Evolutionary conservation across 2,329 filamentous ascomycete genomes (phyloP).

Genomic region (Lecanicillium sp.): DNA sequence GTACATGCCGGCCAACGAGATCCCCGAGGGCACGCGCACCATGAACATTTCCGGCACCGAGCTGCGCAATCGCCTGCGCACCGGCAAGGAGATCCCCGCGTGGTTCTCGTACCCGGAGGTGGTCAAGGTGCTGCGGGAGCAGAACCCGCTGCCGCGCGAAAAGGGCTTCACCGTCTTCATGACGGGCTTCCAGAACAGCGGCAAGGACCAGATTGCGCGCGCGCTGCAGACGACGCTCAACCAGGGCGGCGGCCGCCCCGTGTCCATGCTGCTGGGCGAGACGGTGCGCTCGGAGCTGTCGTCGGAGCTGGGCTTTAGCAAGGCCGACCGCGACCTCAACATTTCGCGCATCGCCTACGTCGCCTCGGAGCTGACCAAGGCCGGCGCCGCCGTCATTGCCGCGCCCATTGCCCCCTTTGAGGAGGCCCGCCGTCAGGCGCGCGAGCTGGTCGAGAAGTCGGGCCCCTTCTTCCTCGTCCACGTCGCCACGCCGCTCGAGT

Average conservation of each 20-base stretch:
- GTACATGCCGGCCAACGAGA: constrained; percentile 89
- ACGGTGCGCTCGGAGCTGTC: constrained; percentile 91
- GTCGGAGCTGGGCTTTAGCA: constrained; percentile 90
- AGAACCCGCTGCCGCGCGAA: constrained; percentile 80
- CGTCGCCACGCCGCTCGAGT: constrained; percentile 85
- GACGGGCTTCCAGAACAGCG: constrained; percentile 91
- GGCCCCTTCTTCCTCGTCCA: constrained; percentile 94
- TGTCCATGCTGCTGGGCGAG: constrained; percentile 90
- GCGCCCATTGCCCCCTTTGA: constrained; percentile 95
- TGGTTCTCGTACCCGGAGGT: constrained; percentile 99
- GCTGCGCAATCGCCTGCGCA: constrained; percentile 83
- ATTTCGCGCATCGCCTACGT: constrained; percentile 95
- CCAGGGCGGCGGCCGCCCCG: constrained; percentile 92
- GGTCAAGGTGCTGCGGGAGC: constrained; percentile 90
- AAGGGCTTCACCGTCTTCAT: constrained; percentile 99
- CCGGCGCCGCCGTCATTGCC: constrained; percentile 90
- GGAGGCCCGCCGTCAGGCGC: constrained; percentile 64
- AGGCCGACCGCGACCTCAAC: constrained; percentile 88
- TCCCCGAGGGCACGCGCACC: constrained; percentile 74
- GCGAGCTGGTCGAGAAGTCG: constrained; percentile 78
- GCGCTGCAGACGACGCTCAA: constrained; percentile 95
- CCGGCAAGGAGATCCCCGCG: constrained; percentile 89
- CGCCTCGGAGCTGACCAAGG: constrained; percentile 84
- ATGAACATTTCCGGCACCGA: constrained; percentile 84
- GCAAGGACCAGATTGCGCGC: constrained; percentile 94